Conservation (phyloP, 2,329 filamentous ascomycete species). For the Phyllosticta citrichinensis region DNA sequence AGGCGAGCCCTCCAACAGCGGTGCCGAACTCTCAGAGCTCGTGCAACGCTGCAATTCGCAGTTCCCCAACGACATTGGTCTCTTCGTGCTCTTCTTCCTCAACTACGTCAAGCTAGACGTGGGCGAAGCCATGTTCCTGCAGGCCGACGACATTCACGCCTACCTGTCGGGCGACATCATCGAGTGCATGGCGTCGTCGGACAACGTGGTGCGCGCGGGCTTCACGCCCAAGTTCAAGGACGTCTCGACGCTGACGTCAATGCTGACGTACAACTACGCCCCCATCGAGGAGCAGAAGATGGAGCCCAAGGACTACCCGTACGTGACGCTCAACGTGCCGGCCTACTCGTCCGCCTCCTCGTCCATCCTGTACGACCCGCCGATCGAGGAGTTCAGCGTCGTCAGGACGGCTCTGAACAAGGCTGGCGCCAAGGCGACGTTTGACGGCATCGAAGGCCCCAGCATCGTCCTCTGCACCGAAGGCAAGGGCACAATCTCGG, state of each 20-base stretch:
- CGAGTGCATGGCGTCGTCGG: slow-evolving; percentile 98
- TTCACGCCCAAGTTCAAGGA: slow-evolving; percentile 99
- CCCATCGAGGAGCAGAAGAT: slow-evolving; percentile 95
- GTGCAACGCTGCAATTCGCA: slow-evolving; percentile 68
- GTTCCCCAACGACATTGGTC: slow-evolving; percentile 81
- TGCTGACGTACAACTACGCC: slow-evolving; percentile 92
- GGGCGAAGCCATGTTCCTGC: slow-evolving; percentile 91
- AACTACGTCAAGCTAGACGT: slow-evolving; percentile 84
- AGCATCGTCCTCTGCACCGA: slow-evolving; percentile 87
- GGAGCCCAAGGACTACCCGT: slow-evolving; percentile 73
- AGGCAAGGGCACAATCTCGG: slow-evolving; percentile 72
- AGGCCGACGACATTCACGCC: slow-evolving; percentile 94
- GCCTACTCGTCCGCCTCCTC: slow-evolving; percentile 71
- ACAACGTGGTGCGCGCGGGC: slow-evolving; percentile 94
- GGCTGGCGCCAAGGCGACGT: slow-evolving; percentile 69
- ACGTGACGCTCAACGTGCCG: slow-evolving; percentile 67
- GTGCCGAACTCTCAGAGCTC: slow-evolving; percentile 64
- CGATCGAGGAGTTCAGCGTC: slow-evolving; percentile 93
- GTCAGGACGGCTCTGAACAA: slow-evolving; percentile 66
- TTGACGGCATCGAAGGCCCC: slow-evolving; percentile 77
- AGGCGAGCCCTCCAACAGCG: slow-evolving; percentile 45
- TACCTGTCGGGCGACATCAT: slow-evolving; percentile 92
- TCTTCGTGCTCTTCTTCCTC: slow-evolving; percentile 94
- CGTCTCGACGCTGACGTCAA: slow-evolving; percentile 73
- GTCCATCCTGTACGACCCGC: slow-evolving; percentile 76